Evolutionary conservation across 345 rosid genomes (phyloP).

Genomic region (Rhodamnia rubescens): DNA sequence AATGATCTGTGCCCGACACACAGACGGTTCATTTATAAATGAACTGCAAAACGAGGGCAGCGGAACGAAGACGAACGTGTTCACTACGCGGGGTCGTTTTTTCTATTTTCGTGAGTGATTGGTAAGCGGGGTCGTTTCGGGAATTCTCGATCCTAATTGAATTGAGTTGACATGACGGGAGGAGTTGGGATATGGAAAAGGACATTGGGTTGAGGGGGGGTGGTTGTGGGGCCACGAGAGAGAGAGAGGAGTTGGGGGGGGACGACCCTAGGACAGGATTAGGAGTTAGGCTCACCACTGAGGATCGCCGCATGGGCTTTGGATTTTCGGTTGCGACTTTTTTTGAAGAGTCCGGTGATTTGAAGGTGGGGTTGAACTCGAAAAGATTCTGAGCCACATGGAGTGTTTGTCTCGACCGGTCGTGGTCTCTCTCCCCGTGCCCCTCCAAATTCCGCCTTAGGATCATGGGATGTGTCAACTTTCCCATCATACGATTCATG

Average conservation of each 20-base stretch:
- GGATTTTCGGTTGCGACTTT: neutral
- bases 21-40: neutral
- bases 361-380: neutral
- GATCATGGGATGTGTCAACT: neutral
- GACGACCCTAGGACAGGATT: neutral
- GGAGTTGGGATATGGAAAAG: neutral
- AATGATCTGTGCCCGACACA: neutral
- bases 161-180: neutral
- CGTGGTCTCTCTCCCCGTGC: neutral
- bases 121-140: neutral
- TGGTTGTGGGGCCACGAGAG: neutral
- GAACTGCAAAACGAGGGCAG: neutral
- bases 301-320: conserved; percentile 35
- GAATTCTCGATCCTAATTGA: neutral
- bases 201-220: neutral
- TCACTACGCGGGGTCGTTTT: neutral
- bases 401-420: neutral
- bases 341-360: neutral
- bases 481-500: neutral
- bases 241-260: no score
- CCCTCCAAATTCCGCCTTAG: neutral
- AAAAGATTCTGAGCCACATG: conserved; percentile 7
- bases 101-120: neutral
- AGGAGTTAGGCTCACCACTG: conserved; percentile 9
- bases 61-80: neutral